Percentiles rank a stretch among this genome's conserved stretches.
Evolutionary conservation across 2,329 filamentous ascomycete genomes (phyloP).

Genomic region (Sclerotinia sclerotiorum): DNA sequence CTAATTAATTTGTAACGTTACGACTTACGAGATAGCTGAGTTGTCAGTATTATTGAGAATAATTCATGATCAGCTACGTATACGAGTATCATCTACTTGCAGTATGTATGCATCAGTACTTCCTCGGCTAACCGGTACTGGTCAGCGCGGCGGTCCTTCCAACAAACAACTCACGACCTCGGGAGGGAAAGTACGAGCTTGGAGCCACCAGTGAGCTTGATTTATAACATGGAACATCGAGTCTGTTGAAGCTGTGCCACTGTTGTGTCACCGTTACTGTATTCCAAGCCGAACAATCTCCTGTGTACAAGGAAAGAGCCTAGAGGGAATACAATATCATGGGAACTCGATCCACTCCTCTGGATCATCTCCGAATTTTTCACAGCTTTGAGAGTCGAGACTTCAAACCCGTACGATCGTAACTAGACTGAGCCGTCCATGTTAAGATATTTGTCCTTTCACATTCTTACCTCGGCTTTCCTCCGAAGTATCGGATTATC

Average conservation of each 20-base stretch:
- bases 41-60: background rate
- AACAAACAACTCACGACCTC: background rate
- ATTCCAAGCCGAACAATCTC: constrained; percentile 14
- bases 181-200: background rate
- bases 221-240: background rate
- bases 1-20: background rate
- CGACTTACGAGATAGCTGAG: background rate
- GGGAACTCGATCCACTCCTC: background rate
- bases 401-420: constrained; percentile 1
- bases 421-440: background rate
- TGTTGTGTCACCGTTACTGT: background rate
- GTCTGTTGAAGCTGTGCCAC: background rate
- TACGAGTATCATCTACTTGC: background rate
- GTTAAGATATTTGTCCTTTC: background rate
- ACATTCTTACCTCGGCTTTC: background rate
- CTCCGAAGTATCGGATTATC: constrained; percentile 8
- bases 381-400: background rate
- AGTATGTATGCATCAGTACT: background rate
- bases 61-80: background rate
- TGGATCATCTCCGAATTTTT: background rate
- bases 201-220: too few species aligned
- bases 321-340: background rate
- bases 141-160: background rate
- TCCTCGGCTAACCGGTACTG: background rate
- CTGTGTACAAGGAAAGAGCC: constrained; percentile 3